These are phyloP conservation scores for Boletus sp. DNA, from an alignment of 768 basidiomycete species.

Conservation along the genomic window DNA sequence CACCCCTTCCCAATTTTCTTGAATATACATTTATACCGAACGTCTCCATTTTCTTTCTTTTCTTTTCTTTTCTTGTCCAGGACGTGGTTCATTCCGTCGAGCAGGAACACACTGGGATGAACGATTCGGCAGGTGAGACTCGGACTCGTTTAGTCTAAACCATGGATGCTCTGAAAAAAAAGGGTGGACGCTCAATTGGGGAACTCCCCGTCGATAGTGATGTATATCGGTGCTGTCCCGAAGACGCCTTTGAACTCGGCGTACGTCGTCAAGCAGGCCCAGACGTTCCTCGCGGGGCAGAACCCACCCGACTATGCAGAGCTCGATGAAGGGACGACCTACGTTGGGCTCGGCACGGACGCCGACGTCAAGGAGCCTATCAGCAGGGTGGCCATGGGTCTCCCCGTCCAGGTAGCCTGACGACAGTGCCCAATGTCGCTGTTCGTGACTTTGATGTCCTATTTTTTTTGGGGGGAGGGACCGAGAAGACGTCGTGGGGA, in stretches of 20 bases:
- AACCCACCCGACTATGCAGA: conserved; percentile 72
- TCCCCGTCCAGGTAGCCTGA: conserved; percentile 24
- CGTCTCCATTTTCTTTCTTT: conserved; percentile 12
- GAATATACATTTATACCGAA: background rate
- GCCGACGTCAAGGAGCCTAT: conserved; percentile 36
- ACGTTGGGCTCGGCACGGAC: conserved; percentile 38
- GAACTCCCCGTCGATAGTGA: conserved; percentile 40
- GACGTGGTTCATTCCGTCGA: conserved; percentile 49
- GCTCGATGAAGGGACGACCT: conserved; percentile 38
- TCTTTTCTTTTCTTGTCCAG: conserved; percentile 13
- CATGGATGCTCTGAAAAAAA: background rate
- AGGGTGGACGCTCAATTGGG: background rate
- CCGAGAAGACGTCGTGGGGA: background rate
- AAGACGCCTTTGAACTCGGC: conserved; percentile 56
- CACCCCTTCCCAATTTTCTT: background rate
- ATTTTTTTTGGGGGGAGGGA: too few species aligned
- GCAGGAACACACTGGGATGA: conserved; percentile 47
- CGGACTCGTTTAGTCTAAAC: background rate
- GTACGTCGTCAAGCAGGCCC: conserved; percentile 62
- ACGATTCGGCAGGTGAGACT: conserved; percentile 52
- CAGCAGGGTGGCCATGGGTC: conserved; percentile 44
- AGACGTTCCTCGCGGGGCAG: conserved; percentile 54
- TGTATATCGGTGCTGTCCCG: conserved; percentile 77
- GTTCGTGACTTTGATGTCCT: background rate
- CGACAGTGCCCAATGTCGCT: background rate